A percentile compares a stretch with the other conserved stretches of the same genome.
Conservation (phyloP, 2,329 filamentous ascomycete genomes). For the Penicillium sp. region DNA sequence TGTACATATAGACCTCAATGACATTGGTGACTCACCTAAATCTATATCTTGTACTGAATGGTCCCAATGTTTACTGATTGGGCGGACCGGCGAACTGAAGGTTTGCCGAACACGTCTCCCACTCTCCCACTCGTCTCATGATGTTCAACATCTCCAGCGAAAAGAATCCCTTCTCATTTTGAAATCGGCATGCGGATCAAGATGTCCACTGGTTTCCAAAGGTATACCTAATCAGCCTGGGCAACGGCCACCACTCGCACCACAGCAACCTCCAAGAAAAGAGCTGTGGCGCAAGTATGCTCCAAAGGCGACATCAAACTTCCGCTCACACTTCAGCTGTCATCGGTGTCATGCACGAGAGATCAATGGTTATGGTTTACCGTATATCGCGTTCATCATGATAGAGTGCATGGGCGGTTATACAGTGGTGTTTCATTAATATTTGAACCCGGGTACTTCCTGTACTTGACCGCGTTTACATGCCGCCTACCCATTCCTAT, state of each 20-base stretch:
- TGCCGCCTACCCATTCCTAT: no score
- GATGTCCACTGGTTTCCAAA: not conserved
- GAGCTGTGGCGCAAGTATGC: constrained; percentile 1
- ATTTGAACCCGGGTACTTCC: no score
- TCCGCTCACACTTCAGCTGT: constrained; percentile 18
- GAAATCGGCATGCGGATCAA: not conserved
- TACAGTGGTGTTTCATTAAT: no score
- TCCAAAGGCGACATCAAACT: not conserved
- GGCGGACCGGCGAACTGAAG: not conserved
- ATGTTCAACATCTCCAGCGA: not conserved
- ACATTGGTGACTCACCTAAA: not conserved
- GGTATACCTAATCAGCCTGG: not conserved
- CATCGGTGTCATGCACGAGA: constrained; percentile 38
- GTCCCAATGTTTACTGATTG: not conserved
- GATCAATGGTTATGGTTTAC: constrained; percentile 21
- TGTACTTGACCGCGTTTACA: no score
- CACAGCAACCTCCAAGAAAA: constrained; percentile 4
- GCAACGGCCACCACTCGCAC: not conserved
- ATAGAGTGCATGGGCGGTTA: no score
- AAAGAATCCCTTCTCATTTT: not conserved
- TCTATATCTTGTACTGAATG: not conserved
- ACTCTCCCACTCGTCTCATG: not conserved
- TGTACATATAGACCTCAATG: not conserved
- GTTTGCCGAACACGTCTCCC: not conserved
- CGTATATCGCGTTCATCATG: no score